Conservation (phyloP, 345 rosid genomes). For the Citrus hindsii region DNA sequence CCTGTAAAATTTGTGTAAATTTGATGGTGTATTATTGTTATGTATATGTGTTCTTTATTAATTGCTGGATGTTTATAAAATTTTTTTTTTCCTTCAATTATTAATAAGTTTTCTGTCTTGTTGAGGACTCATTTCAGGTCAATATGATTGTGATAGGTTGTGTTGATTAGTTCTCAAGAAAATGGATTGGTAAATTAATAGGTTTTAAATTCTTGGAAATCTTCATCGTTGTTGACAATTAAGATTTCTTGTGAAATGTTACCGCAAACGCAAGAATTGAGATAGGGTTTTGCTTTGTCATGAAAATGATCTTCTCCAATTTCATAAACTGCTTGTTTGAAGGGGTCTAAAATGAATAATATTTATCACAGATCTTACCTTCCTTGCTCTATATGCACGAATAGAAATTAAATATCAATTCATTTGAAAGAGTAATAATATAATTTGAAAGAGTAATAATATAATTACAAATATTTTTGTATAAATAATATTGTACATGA, state of each 20-base stretch:
- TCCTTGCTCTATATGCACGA: too few relatives aligned
- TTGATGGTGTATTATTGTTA: not conserved
- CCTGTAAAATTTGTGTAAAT: constrained; percentile 16
- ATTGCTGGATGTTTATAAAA: not conserved
- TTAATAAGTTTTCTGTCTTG: too few relatives aligned
- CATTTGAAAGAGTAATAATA: too few relatives aligned
- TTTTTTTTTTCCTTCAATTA: not conserved
- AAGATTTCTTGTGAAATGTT: not conserved
- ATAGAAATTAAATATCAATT: too few relatives aligned
- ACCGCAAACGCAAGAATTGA: not conserved
- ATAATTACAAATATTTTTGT: too few relatives aligned
- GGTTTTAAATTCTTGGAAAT: not conserved
- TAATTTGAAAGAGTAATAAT: too few relatives aligned
- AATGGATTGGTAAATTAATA: not conserved
- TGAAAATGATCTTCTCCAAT: not conserved
- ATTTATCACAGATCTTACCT: too few relatives aligned
- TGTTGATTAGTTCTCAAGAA: not conserved
- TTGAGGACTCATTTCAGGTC: not conserved
- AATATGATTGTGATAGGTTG: not conserved
- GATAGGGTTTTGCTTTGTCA: not conserved
- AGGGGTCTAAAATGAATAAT: too few relatives aligned
- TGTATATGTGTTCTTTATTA: not conserved
- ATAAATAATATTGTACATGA: too few relatives aligned
- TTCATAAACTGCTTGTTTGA: too few relatives aligned
- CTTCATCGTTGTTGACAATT: not conserved